phyloP scores from a whole-genome alignment of 2,329 filamentous ascomycete species.

The Fusarium duplospermum region DNA sequence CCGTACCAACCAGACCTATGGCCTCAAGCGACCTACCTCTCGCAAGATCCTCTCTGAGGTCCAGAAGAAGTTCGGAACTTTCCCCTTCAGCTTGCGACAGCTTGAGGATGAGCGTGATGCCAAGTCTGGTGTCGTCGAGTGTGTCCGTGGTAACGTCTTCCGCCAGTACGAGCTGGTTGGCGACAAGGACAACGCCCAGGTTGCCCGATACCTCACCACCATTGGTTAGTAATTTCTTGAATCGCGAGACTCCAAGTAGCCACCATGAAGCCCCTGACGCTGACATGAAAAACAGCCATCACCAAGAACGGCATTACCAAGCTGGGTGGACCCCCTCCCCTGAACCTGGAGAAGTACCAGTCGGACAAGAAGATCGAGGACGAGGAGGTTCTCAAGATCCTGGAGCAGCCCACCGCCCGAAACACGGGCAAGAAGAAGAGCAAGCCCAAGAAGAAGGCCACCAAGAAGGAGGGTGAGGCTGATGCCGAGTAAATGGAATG shows the following conservation, averaged over 20 bases:
- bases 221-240: conserved; percentile 76
- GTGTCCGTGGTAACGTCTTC: conserved; percentile 91
- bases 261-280: neutral
- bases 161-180: conserved; percentile 96
- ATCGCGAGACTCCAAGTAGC: neutral
- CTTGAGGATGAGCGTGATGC: conserved; percentile 95
- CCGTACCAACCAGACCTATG: conserved; percentile 90
- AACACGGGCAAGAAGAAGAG: conserved; percentile 94
- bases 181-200: conserved; percentile 88
- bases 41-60: conserved; percentile 93
- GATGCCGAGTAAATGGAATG: conserved; percentile 39
- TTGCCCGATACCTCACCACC: conserved; percentile 89
- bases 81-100: conserved; percentile 97
- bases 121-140: conserved; percentile 96
- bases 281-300: conserved; percentile 71
- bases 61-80: conserved; percentile 95
- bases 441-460: conserved; percentile 81
- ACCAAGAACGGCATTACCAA: conserved; percentile 97
- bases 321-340: conserved; percentile 79
- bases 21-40: conserved; percentile 92
- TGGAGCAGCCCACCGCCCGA: conserved; percentile 87
- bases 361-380: conserved; percentile 98
- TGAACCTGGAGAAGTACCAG: conserved; percentile 86
- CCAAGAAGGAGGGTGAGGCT: conserved; percentile 58
- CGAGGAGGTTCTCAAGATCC: conserved; percentile 93